Base-by-base conservation (phyloP, 768 basidiomycete species). In the Rhizopogon rudus region DNA sequence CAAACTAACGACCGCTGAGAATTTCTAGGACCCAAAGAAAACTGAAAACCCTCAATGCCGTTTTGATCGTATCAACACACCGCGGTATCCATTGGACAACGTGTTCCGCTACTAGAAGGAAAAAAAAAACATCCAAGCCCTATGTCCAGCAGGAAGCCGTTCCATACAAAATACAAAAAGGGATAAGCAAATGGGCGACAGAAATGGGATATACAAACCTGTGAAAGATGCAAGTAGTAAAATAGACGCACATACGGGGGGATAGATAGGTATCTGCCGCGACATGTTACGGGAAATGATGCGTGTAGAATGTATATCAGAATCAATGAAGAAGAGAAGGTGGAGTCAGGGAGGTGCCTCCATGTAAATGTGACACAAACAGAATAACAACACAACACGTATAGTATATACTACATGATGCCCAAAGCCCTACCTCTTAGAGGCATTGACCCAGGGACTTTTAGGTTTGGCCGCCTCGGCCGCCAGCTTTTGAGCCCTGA, bases 401-500 rank as follows among this genome's bases (percentile, higher is more conserved):
- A 20, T 20, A 20, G 20, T 20, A 20, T 43, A 25, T 25, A 25
- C 25, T 28, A 39, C 25, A 8, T 12, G 28, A 10, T 22, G 16
- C 16, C 20, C 44, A 33, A 17, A 45, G 44, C 14, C 49, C 60
- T 58, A 69, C 17, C 68, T 65, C 28, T 40, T 61, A 16, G 67
- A 62, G 20, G 68, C 68, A 29, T 69, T 67, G 40, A 69, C 67
- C 67, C 67, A 69, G 14, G 51, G 67, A 33, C 67, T 69, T 60
- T 65, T 71, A 5, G 68, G 67, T 35, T 67, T 71, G 17, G 67
- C 60, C 28, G 67, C 64, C 0, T 69, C 69, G 13, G 43, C 50
- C 3, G 61, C 86, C 71, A 81, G 76, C 74, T 91, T 91, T 57
- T 84, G 86, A 10, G 77, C 81, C 22, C 90, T 77, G 52, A 93